Evolutionary conservation across 306 rosid species (phyloP).

Genomic region (Malus sieversii): DNA sequence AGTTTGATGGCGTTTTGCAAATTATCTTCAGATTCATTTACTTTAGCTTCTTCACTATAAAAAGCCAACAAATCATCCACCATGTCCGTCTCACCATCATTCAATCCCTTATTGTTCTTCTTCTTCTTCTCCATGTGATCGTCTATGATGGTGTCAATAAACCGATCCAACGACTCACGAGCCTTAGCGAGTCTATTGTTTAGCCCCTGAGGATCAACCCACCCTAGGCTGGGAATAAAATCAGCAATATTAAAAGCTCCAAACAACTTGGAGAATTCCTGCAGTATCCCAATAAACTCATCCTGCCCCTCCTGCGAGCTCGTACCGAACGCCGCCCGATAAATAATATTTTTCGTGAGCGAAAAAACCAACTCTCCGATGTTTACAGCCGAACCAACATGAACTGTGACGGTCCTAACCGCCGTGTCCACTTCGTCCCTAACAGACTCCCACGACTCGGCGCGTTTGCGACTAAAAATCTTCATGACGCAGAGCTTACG

Average conservation of each 20-base stretch:
- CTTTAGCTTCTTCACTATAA: slow-evolving; percentile 33
- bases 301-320: slow-evolving; percentile 55
- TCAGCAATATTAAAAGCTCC: slow-evolving; percentile 77
- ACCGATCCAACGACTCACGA: slow-evolving; percentile 44
- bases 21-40: slow-evolving; percentile 36
- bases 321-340: slow-evolving; percentile 76
- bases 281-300: slow-evolving; percentile 61
- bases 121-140: slow-evolving; percentile 45
- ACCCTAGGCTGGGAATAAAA: slow-evolving; percentile 51
- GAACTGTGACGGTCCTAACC: slow-evolving; percentile 10
- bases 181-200: slow-evolving; percentile 46
- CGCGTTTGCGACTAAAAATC: slow-evolving; percentile 73
- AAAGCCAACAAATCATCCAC: slow-evolving; percentile 83
- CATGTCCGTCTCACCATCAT: slow-evolving; percentile 52
- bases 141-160: slow-evolving; percentile 63
- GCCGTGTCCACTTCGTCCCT: slow-evolving; percentile 60
- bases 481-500: slow-evolving; percentile 76
- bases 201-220: slow-evolving; percentile 66
- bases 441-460: slow-evolving; percentile 79
- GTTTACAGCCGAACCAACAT: slow-evolving; percentile 36
- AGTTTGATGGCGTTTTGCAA: slow-evolving; percentile 47
- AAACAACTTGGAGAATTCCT: slow-evolving; percentile 77
- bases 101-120: not conserved
- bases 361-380: slow-evolving; percentile 58
- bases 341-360: slow-evolving; percentile 54